These are phyloP conservation scores for Curvularia lunata DNA, from an alignment of 2,329 filamentous ascomycete genomes.

Conservation along the genomic window DNA sequence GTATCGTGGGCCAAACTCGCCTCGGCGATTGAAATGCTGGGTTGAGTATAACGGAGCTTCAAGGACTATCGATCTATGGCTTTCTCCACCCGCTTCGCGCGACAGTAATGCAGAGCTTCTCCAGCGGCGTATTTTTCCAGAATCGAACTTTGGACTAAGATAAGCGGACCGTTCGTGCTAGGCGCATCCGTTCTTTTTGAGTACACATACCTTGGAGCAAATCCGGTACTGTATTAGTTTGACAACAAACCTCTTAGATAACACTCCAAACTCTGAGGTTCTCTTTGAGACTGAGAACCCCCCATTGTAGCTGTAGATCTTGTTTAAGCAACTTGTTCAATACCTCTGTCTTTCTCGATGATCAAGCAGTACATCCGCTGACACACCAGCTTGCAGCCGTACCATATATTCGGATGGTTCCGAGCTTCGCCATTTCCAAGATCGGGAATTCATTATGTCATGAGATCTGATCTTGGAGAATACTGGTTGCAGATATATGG, in stretches of 20 bases:
- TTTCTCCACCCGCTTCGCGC: conserved; percentile 18
- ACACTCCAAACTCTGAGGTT: no score
- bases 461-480: conserved; percentile 15
- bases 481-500: conserved; percentile 21
- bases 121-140: background rate
- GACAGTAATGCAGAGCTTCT: background rate
- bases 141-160: background rate
- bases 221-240: no score
- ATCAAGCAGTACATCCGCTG: background rate
- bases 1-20: conserved; percentile 23
- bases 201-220: background rate
- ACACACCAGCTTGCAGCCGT: conserved; percentile 4
- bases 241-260: no score
- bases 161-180: background rate
- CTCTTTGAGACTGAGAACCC: no score
- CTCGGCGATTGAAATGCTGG: conserved; percentile 10
- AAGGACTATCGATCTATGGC: conserved; percentile 16
- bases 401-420: conserved; percentile 23
- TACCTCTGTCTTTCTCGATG: background rate
- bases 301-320: no score
- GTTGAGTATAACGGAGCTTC: conserved; percentile 10
- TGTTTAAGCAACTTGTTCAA: background rate
- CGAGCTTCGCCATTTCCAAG: conserved; percentile 5
- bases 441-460: conserved; percentile 13
- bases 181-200: no score